phyloP scores from a whole-genome alignment of 371 early-diverging fungal species.

The Mucor racemosus region DNA sequence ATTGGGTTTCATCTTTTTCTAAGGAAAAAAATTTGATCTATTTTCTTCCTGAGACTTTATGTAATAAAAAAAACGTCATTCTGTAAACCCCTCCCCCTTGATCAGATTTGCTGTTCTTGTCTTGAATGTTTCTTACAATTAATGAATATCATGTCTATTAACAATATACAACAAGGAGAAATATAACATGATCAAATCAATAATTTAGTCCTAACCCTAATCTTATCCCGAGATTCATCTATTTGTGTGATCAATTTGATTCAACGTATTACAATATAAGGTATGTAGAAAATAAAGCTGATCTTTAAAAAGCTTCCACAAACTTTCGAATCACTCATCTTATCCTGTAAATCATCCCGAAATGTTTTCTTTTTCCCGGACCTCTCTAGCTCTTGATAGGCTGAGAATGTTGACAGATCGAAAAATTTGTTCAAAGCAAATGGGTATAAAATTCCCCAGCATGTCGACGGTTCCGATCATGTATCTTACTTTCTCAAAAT shows the following conservation, averaged over 20 bases:
- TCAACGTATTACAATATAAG: not conserved
- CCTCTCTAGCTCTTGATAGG: not conserved
- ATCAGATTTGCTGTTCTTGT: not conserved
- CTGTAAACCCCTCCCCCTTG: not conserved
- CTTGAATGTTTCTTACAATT: not conserved
- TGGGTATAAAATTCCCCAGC: not conserved
- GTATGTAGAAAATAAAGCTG: not conserved
- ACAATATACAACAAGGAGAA: not conserved
- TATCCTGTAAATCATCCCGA: not conserved
- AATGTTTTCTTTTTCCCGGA: not conserved
- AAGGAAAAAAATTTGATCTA: not conserved
- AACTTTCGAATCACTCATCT: not conserved
- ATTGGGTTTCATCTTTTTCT: not conserved
- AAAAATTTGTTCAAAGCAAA: not conserved
- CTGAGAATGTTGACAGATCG: constrained; percentile 1
- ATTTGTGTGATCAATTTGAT: not conserved
- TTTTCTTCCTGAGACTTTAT: not conserved
- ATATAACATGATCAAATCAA: not conserved
- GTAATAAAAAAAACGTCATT: not conserved
- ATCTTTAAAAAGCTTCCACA: not conserved
- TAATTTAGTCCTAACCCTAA: too few species aligned
- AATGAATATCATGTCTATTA: not conserved
- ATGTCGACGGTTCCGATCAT: not conserved
- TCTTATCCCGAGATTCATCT: not conserved
- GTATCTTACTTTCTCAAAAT: not conserved